Base-by-base conservation (phyloP, 177 flowering plant species). In the Vitis hybrid region DNA sequence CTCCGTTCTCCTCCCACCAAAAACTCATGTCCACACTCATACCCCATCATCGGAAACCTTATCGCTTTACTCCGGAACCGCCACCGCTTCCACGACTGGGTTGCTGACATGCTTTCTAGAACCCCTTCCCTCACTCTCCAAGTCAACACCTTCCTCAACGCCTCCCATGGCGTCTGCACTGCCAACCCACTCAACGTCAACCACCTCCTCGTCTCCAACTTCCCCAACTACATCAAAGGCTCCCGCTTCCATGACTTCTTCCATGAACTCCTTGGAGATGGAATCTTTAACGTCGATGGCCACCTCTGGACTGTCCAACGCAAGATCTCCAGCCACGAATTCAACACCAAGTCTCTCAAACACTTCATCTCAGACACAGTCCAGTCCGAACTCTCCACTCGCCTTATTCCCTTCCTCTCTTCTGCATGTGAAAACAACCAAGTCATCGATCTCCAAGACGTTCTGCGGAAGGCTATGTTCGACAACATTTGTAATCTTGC, bases 261-360 rank as follows among this genome's bases (percentile, higher is more conserved):
- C 68, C 32, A 32, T 27, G 90, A 85, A 11, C 77, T 87, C 66
- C 80, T 85, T 51, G 87, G 88, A 66, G 41, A 75, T 27, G 88
- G 88, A 49, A 87, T 87, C 79, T 85, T 87, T 76, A 77, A 69
- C 76, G 79, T 67, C 64, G 88, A 85, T 61, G 86, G 78, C 41
- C 68, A 74, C 0, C 70, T 73, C 60, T 87, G 88, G 88, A 56
- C 60, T 7, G 6, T 53, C 15, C 90, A 85, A 49, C 78, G 90
- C 12, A 84, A 87, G 74, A 76, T 78, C 64, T 80, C 86, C 46
- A 79, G 82, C 70, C 77, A 80, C 54, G 87, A 82, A 30, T 85
- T 85, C 81, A 82, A 57, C 78, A 81, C 84, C 27, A 76, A 68
- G 5, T 86, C 90, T 0, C 83, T 86, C 70, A 80, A 70, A 17